Conservation (phyloP, 2,329 filamentous ascomycete genomes). For the Cyclaneusma minus region DNA sequence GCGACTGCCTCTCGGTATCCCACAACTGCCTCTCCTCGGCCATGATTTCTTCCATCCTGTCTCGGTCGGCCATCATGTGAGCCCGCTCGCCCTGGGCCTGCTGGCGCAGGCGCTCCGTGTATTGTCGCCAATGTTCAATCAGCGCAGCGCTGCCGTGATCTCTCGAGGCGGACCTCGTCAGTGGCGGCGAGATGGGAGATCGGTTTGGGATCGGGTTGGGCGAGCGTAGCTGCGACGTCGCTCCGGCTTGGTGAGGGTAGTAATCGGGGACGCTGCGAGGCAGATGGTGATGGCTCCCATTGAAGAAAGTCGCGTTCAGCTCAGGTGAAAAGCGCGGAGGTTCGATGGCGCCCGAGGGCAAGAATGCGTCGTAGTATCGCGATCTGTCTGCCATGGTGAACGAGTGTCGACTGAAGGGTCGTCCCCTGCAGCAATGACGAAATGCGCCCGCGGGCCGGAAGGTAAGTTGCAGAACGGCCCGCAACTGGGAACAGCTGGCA, state of each 20-base stretch:
- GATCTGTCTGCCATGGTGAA: too few relatives aligned
- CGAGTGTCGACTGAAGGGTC: too few relatives aligned
- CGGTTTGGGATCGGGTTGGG: slow-evolving; percentile 5
- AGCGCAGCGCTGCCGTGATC: slow-evolving; percentile 12
- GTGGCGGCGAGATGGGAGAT: slow-evolving; percentile 17
- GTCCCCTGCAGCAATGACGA: too few relatives aligned
- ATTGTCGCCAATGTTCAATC: slow-evolving; percentile 17
- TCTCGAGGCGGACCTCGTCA: slow-evolving; percentile 13
- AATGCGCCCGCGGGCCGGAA: too few relatives aligned
- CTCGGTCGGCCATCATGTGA: slow-evolving; percentile 16
- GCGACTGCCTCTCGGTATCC: slow-evolving; percentile 14
- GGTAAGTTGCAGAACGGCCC: too few relatives aligned
- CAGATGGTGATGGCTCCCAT: too few relatives aligned
- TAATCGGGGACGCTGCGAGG: slow-evolving; percentile 6
- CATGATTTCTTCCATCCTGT: slow-evolving; percentile 16
- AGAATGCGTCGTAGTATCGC: slow-evolving; percentile 13
- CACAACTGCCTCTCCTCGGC: slow-evolving; percentile 18
- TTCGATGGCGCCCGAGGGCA: slow-evolving; percentile 14
- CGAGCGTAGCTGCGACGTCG: slow-evolving; percentile 6
- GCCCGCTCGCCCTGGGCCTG: slow-evolving; percentile 17
- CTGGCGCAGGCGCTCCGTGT: slow-evolving; percentile 14
- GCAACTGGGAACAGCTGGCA: too few relatives aligned
- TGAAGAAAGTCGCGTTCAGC: slow-evolving; percentile 5
- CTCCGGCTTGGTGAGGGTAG: slow-evolving; percentile 11
- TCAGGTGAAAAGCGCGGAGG: too few relatives aligned